Evolutionary conservation across 2,329 filamentous ascomycete genomes (phyloP).

Genomic region (Nigrograna mackinnonii): DNA sequence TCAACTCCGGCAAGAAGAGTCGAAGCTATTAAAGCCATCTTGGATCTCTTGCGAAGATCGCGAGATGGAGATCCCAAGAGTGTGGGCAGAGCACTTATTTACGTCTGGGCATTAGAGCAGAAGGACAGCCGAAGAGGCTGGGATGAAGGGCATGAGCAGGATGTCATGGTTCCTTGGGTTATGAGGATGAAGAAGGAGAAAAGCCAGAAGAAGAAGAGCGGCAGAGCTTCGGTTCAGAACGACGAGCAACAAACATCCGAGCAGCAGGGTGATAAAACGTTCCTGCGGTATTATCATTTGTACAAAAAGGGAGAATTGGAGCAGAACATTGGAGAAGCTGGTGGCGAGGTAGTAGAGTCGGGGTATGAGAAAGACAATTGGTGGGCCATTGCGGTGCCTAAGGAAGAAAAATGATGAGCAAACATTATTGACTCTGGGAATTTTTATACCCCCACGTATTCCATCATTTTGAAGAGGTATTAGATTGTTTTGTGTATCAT

Average conservation of each 20-base stretch:
- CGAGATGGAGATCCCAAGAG: background rate
- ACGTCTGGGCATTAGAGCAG: constrained; percentile 97
- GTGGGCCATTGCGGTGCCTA: constrained; percentile 73
- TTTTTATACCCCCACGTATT: too few species aligned
- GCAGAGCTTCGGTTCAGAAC: constrained; percentile 14
- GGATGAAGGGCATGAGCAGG: constrained; percentile 81
- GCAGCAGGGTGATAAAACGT: constrained; percentile 58
- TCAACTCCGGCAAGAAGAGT: constrained; percentile 75
- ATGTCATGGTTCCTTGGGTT: constrained; percentile 96
- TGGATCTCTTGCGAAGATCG: constrained; percentile 62
- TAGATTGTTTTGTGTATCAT: too few species aligned
- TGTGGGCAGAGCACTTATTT: constrained; percentile 74
- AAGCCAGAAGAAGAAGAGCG: constrained; percentile 18
- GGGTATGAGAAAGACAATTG: constrained; percentile 98
- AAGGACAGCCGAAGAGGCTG: constrained; percentile 83
- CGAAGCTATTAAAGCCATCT: constrained; percentile 71
- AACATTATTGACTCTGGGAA: too few species aligned
- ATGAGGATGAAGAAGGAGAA: constrained; percentile 53
- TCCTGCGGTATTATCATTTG: constrained; percentile 91
- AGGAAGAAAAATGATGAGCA: background rate
- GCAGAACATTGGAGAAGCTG: constrained; percentile 72
- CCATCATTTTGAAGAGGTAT: too few species aligned
- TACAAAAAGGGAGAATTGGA: constrained; percentile 88
- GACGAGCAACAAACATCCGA: background rate
- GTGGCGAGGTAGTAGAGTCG: constrained; percentile 73